Evolutionary conservation across 495 filamentous ascomycete genomes (phyloP), one percentile per base, ranked within the genome.

Genomic region (Penicillium ochrochloron): DNA sequence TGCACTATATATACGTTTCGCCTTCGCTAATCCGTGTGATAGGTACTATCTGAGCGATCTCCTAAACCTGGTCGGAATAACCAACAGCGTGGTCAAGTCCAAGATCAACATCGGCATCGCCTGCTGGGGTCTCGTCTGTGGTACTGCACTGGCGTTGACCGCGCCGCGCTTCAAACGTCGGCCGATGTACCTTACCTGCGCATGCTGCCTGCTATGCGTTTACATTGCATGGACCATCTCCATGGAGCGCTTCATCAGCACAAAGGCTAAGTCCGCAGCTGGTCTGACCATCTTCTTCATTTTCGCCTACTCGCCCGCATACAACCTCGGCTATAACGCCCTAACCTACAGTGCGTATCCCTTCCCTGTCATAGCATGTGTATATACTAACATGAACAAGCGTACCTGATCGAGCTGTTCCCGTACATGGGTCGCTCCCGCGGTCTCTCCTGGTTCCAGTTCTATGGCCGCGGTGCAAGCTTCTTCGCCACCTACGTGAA

Each of bases 311-410:
- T 82, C 80, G 1, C 88, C 87, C 3, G 84, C 83, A 64, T 90
- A 90, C 63, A 90, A 89, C 65, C 79, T 90, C 60, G 88, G 86
- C n/a, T 88, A 89, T 66, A 90, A 90, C 59, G 86, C 88, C 37
- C 75, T 89, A 39, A 88, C 87, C 1, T 90, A 89, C 70, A 88
- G 84, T 87, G 25, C 23, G 68, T 74, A 76, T 69, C 59, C 62
- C 76, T 82, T 35, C 11, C 15, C n/a, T 31, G 29, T 6, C 46
- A 39, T 15, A 0, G 12, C 51, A 3, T 39, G 54, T 50, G 6
- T 25, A 52, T 53, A 57, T 60, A 42, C 39, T 57, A 12, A 60
- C 39, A 27, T 42, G 8, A 42, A 60, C 4, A 25, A 70, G 72
- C 88, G 25, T 89, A 88, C 73, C 80, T 89, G 54, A 78, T 89